Evolutionary conservation across 257 asterid species (phyloP).

Genomic region (Petunia axillaris): DNA sequence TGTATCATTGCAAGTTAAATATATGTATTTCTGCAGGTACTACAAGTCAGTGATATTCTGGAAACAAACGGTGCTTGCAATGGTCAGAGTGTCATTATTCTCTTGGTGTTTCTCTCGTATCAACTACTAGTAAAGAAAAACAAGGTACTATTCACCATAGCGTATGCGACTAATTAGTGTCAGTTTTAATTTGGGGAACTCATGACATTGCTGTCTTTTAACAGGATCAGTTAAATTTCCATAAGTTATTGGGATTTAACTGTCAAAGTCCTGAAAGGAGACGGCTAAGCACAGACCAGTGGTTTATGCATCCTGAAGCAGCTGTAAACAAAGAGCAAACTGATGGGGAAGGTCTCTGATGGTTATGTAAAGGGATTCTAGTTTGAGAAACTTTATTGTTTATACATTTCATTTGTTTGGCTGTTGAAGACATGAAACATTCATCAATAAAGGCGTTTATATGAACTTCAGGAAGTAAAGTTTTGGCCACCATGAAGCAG

Average conservation of each 20-base stretch:
- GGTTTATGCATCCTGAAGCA: slow-evolving; percentile 39
- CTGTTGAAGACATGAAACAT: slow-evolving; percentile 20
- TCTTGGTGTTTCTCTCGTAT: slow-evolving; percentile 87
- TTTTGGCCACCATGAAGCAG: slow-evolving; percentile 15
- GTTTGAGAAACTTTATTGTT: slow-evolving; percentile 23
- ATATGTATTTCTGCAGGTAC: slow-evolving; percentile 60
- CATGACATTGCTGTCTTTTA: slow-evolving; percentile 35
- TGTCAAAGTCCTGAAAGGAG: slow-evolving; percentile 63
- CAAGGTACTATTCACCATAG: slow-evolving; percentile 52
- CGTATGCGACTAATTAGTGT: slow-evolving; percentile 15
- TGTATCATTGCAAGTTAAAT: slow-evolving; percentile 14
- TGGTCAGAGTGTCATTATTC: slow-evolving; percentile 80
- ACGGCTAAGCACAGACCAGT: slow-evolving; percentile 46
- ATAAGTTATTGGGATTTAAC: slow-evolving; percentile 76
- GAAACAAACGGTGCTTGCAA: slow-evolving; percentile 92
- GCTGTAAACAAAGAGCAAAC: slow-evolving; percentile 33
- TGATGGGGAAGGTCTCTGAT: slow-evolving; percentile 57
- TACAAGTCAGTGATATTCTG: slow-evolving; percentile 92
- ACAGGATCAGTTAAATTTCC: slow-evolving; percentile 89
- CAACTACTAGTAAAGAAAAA: slow-evolving; percentile 92
- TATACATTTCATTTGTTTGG: background rate
- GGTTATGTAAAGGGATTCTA: background rate
- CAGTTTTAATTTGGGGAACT: slow-evolving; percentile 22
- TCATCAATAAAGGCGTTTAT: slow-evolving; percentile 15
- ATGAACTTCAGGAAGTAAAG: slow-evolving; percentile 16